Conservation (phyloP, 108 stramenopile species). For the Nitzschia sp. region DNA sequence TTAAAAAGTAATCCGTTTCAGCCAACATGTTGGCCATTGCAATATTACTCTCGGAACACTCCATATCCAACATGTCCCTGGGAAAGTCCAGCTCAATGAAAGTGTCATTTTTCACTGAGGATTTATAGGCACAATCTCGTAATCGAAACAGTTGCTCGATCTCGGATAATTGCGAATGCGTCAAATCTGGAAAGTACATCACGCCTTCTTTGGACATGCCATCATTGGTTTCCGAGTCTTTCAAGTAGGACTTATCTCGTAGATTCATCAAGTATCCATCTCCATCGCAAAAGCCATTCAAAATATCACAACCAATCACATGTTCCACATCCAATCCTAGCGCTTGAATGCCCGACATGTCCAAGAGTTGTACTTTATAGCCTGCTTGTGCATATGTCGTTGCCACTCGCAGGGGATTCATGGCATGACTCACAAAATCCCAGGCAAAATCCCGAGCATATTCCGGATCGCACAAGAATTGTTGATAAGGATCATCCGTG, state of each 20-base stretch:
- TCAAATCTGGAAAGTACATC: neutral
- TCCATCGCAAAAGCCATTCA: conserved; percentile 27
- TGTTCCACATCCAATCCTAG: conserved; percentile 23
- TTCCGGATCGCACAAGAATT: conserved; percentile 16
- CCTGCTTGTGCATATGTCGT: conserved; percentile 17
- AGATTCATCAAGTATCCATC: conserved; percentile 4
- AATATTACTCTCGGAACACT: neutral
- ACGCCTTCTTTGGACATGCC: no score
- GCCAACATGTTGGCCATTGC: neutral
- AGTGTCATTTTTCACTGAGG: no score
- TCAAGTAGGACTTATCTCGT: conserved; percentile 18
- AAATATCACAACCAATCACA: conserved; percentile 30
- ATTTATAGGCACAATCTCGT: conserved; percentile 33
- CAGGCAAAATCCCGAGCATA: neutral
- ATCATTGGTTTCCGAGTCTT: conserved; percentile 1
- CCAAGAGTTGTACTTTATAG: conserved; percentile 29
- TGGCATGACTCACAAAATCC: conserved; percentile 12
- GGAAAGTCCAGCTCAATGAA: no score
- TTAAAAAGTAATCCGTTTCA: conserved; percentile 11
- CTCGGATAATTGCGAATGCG: neutral
- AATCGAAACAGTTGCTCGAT: conserved; percentile 22
- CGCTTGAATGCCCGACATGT: conserved; percentile 32
- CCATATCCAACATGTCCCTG: no score
- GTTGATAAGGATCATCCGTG: neutral
- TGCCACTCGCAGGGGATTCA: conserved; percentile 30